phyloP scores from a whole-genome alignment of 2,329 filamentous ascomycete genomes.

The Fusarium sterilihyphosum region DNA sequence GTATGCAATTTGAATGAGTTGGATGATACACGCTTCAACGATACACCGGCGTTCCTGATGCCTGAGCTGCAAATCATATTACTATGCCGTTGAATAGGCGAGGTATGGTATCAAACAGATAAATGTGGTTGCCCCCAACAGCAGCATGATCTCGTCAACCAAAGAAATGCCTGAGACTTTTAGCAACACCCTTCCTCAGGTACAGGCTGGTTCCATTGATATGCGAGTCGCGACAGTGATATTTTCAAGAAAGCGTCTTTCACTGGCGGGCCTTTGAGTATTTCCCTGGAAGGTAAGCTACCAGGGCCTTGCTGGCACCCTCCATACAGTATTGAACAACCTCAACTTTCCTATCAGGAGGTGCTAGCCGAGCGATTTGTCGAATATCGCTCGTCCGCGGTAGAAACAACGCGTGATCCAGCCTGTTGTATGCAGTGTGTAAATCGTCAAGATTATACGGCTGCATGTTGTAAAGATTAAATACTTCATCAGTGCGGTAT shows the following conservation, averaged over 20 bases:
- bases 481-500: slow-evolving; percentile 72
- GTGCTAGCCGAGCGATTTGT: slow-evolving; percentile 73
- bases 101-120: background rate
- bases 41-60: background rate
- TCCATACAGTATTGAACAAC: slow-evolving; percentile 92
- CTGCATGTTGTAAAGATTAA: slow-evolving; percentile 86
- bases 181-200: background rate
- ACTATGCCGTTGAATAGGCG: background rate
- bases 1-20: background rate
- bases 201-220: background rate
- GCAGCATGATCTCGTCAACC: background rate
- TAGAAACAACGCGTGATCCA: slow-evolving; percentile 79
- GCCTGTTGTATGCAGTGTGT: slow-evolving; percentile 67
- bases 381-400: slow-evolving; percentile 85
- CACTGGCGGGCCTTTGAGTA: slow-evolving; percentile 7
- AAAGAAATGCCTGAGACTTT: background rate
- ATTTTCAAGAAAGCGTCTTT: background rate
- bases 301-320: slow-evolving; percentile 85
- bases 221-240: background rate
- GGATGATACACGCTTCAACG: background rate
- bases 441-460: slow-evolving; percentile 79
- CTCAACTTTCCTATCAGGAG: slow-evolving; percentile 66
- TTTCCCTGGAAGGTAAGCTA: slow-evolving; percentile 66
- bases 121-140: background rate
- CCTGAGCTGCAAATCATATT: background rate